These are phyloP conservation scores for Mortierella claussenii DNA, from an alignment of 192 early-diverging fungal genomes.

Conservation along the genomic window DNA sequence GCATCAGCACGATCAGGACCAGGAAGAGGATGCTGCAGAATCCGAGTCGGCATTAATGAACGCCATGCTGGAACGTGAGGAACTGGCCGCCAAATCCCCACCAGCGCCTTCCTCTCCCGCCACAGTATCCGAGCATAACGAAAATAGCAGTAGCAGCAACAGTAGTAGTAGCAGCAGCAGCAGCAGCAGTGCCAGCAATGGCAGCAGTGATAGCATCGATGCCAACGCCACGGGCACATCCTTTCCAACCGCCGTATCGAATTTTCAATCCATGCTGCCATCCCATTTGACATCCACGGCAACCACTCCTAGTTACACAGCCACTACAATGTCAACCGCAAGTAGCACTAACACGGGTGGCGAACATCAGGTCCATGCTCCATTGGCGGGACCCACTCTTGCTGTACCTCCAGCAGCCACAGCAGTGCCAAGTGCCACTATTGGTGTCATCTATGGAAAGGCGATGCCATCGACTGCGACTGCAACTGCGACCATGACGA, in stretches of 20 bases:
- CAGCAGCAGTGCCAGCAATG: neutral
- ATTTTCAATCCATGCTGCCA: no score
- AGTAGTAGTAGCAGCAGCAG: neutral
- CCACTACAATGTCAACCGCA: neutral
- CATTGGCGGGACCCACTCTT: neutral
- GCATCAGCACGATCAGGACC: neutral
- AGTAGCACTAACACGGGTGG: neutral
- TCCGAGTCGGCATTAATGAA: slow-evolving; percentile 26
- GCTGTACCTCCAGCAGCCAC: neutral
- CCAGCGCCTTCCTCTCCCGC: neutral
- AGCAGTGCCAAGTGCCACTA: neutral
- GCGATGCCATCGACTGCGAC: neutral
- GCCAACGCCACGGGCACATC: neutral
- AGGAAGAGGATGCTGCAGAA: neutral
- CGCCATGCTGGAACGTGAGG: slow-evolving; percentile 37
- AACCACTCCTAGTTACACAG: neutral
- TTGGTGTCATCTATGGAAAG: no score
- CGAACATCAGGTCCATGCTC: no score
- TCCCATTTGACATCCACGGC: slow-evolving; percentile 20
- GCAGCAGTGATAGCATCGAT: neutral
- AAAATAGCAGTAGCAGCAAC: neutral
- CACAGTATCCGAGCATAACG: neutral
- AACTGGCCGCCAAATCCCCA: slow-evolving; percentile 6
- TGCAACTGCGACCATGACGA: neutral
- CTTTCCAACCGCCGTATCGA: no score